A percentile compares a stretch with the other conserved stretches of the same genome.
phyloP scores from a whole-genome alignment of 352 stramenopile species.

The Phytopythium montanum region DNA sequence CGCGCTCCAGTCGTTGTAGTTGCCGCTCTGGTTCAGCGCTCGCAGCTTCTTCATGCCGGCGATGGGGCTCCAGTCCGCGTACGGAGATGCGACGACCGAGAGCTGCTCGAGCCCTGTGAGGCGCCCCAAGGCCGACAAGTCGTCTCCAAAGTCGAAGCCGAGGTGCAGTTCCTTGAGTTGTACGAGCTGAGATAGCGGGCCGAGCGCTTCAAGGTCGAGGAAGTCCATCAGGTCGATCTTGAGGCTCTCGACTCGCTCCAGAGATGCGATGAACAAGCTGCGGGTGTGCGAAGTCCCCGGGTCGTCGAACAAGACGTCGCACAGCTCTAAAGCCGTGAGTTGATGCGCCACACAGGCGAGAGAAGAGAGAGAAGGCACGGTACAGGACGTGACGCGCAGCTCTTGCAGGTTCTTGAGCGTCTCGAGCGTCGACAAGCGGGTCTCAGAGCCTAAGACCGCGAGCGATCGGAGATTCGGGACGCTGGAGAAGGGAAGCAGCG shows the following conservation, averaged over 20 bases:
- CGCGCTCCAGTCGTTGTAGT: constrained; percentile 1
- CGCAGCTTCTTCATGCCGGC: constrained; percentile 1
- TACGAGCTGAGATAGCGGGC: neutral
- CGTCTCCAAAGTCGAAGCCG: constrained; percentile 4
- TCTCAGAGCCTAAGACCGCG: neutral
- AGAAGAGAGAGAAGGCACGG: neutral
- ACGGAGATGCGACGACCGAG: neutral
- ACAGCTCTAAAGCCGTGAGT: neutral
- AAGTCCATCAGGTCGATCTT: constrained; percentile 1
- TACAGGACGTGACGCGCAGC: neutral
- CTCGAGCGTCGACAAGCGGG: neutral
- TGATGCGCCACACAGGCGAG: neutral
- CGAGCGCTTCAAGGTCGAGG: neutral
- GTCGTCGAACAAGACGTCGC: neutral
- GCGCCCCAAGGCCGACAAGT: neutral
- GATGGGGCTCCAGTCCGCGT: constrained; percentile 4
- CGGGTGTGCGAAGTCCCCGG: neutral
- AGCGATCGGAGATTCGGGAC: neutral
- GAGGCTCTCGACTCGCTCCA: neutral
- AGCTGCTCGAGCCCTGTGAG: neutral
- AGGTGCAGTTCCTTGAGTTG: neutral
- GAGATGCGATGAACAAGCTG: neutral
- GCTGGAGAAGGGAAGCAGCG: neutral
- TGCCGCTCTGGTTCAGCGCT: neutral
- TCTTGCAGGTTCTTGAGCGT: neutral